A percentile compares a stretch with the other conserved stretches of the same genome.
phyloP scores from a whole-genome alignment of 177 flowering plant species.

The Vitis hybrid region DNA sequence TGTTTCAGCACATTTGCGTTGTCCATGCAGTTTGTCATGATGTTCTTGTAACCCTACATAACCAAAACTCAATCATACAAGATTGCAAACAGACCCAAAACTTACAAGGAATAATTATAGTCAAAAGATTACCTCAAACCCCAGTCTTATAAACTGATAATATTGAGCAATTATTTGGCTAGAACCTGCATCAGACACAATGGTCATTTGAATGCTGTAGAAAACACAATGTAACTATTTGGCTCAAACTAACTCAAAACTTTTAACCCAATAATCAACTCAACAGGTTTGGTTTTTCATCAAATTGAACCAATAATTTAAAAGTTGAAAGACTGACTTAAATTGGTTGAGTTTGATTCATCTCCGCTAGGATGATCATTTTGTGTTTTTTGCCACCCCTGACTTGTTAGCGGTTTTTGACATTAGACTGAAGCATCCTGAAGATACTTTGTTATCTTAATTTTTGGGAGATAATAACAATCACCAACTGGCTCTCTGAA shows the following conservation, averaged over 20 bases:
- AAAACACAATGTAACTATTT: neutral
- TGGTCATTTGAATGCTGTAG: neutral
- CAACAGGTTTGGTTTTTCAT: no score
- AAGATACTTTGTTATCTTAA: neutral
- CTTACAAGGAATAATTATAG: neutral
- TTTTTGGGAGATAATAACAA: neutral
- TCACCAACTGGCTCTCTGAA: no score
- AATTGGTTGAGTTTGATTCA: no score
- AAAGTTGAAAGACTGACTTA: neutral
- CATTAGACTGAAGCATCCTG: no score
- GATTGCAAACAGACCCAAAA: neutral
- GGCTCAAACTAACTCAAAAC: neutral
- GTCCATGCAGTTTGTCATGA: slow-evolving; percentile 55
- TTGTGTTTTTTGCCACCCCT: no score
- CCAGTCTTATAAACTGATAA: slow-evolving; percentile 66
- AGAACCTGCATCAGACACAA: slow-evolving; percentile 39
- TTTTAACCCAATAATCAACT: no score
- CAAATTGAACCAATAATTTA: neutral
- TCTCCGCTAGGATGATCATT: no score
- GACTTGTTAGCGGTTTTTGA: no score
- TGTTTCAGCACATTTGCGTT: slow-evolving; percentile 42
- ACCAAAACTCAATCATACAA: neutral
- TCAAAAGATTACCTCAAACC: slow-evolving; percentile 45
- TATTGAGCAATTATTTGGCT: slow-evolving; percentile 72
- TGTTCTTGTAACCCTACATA: slow-evolving; percentile 47